Evolutionary conservation across 345 rosid genomes (phyloP), one percentile per base, ranked within the genome.

Genomic region (Citrus sp.): DNA sequence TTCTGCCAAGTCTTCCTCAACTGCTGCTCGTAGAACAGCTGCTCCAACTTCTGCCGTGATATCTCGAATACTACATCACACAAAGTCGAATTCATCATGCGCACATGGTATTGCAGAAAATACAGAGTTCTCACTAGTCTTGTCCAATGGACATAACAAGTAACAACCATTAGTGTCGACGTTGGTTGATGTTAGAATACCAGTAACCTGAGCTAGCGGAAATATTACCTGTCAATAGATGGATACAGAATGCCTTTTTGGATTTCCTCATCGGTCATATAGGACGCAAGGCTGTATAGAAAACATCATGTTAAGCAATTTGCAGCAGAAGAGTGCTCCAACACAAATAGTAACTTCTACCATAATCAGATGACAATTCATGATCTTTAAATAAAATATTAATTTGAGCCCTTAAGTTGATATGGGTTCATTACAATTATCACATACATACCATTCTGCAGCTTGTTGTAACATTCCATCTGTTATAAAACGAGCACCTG

Each of bases 381-480:
- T 66, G 73, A n/a, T 73, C 22, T 9, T 58, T 73, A 13, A 3
- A 6, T 16, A 74, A 40, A 37, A 25, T 30, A 12, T 42, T 63
- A 42, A 28, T 74, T 61, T 40, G 38, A 37, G 14, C 18, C 30
- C 12, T 55, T 9, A 73, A 58, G 55, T 73, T 59, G 40, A 59
- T 16, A n/a, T 24, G 34, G 32, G 54, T 37, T 59, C 24, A 37
- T 25, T 35, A 18, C 12, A 71, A 56, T 21, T 30, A n/a, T 51
- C 5, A 38, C 40, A n/a, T 54, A 38, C 77, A 76, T 90, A 94
- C 98, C 99, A 90, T 84, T 96, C 98, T n/a, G 97, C 80, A 81
- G 99, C 98, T 76, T 94, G 89, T 78, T 83, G 97, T 79, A 94
- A 56, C 99, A 94, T 96, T 78, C 88, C 98, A 88, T 96, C 98